Conservation (phyloP, 2,329 filamentous ascomycete species). For the Paecilomyces fulvus region DNA sequence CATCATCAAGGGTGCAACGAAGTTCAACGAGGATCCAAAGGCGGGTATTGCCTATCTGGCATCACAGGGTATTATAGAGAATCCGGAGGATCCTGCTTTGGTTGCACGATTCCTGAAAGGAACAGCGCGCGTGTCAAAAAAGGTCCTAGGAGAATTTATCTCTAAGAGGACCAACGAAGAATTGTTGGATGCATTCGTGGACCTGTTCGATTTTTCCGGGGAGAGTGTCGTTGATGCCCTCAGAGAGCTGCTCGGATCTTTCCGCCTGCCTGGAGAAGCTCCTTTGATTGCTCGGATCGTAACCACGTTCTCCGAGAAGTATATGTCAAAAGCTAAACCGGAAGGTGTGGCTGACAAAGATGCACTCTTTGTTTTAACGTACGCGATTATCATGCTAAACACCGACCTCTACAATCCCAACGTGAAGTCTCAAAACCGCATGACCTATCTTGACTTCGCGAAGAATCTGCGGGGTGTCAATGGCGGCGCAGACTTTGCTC, state of each 20-base stretch:
- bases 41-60: slow-evolving; percentile 77
- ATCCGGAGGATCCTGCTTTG: slow-evolving; percentile 62
- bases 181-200: slow-evolving; percentile 77
- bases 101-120: slow-evolving; percentile 83
- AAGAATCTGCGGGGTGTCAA: slow-evolving; percentile 90
- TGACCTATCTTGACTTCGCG: slow-evolving; percentile 75
- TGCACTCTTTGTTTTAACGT: slow-evolving; percentile 80
- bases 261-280: slow-evolving; percentile 89
- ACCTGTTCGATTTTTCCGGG: slow-evolving; percentile 76
- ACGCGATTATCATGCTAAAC: slow-evolving; percentile 96
- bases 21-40: slow-evolving; percentile 95
- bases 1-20: slow-evolving; percentile 77
- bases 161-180: slow-evolving; percentile 83
- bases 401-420: slow-evolving; percentile 97
- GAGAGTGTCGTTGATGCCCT: slow-evolving; percentile 88
- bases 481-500: slow-evolving; percentile 70
- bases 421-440: slow-evolving; percentile 63
- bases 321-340: slow-evolving; percentile 60
- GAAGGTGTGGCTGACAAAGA: slow-evolving; percentile 77
- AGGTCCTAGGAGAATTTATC: slow-evolving; percentile 80
- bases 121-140: slow-evolving; percentile 83
- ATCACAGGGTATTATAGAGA: slow-evolving; percentile 74
- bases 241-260: slow-evolving; percentile 76
- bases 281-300: slow-evolving; percentile 89
- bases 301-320: slow-evolving; percentile 77